Evolutionary conservation across 2,329 filamentous ascomycete genomes (phyloP).

Genomic region (Shiraia sp.): DNA sequence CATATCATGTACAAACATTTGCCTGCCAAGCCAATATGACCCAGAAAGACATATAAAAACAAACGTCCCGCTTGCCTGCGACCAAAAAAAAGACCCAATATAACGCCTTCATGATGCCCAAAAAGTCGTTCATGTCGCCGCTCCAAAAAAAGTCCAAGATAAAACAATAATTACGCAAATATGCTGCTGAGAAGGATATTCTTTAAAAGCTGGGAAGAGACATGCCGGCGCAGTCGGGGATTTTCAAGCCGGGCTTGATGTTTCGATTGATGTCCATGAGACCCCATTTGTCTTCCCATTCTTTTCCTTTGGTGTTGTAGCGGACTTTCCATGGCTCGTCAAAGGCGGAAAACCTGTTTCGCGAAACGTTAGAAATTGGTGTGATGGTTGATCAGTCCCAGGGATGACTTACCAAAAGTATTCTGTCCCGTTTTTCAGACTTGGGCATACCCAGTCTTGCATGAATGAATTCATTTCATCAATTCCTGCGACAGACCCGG

Average conservation of each 20-base stretch:
- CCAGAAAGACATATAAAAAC: too few species aligned
- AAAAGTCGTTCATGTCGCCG: too few species aligned
- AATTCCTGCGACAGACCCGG: conserved; percentile 79
- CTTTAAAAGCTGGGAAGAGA: conserved; percentile 37
- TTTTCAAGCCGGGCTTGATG: conserved; percentile 79
- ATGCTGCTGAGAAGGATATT: conserved; percentile 6
- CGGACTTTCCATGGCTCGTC: conserved; percentile 92
- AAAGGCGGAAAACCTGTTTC: conserved; percentile 78
- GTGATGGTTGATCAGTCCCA: not conserved
- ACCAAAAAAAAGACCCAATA: too few species aligned
- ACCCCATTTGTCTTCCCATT: conserved; percentile 97
- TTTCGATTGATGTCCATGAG: conserved; percentile 84
- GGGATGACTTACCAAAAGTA: conserved; percentile 77
- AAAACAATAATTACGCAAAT: conserved; percentile 3
- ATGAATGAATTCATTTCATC: conserved; percentile 84
- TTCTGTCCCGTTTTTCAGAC: conserved; percentile 78
- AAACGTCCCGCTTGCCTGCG: too few species aligned
- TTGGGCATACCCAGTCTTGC: conserved; percentile 80
- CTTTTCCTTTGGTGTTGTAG: conserved; percentile 67
- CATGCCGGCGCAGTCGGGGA: conserved; percentile 83
- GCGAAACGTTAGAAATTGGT: not conserved
- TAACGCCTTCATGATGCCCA: too few species aligned
- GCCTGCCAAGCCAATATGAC: too few species aligned
- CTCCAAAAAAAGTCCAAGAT: conserved; percentile 11
- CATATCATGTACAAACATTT: too few species aligned